These are phyloP conservation scores for Ceratobasidium sp. DNA, from an alignment of 1,284 basidiomycete genomes.

Conservation along the genomic window DNA sequence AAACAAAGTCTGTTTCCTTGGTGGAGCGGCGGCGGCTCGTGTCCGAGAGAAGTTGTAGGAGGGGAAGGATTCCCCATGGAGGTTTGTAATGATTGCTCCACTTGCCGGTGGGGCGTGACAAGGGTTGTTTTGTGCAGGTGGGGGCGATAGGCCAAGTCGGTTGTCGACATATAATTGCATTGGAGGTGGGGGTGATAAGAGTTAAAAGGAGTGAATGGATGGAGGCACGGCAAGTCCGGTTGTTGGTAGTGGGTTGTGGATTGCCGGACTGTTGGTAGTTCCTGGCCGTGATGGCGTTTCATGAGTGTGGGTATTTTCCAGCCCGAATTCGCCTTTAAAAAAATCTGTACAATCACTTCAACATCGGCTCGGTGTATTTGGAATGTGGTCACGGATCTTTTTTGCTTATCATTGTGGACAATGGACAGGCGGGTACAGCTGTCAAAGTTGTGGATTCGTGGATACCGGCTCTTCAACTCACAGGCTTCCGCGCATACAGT, in stretches of 20 bases:
- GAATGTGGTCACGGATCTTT: background rate
- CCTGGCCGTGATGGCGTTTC: background rate
- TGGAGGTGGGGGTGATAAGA: too few species aligned
- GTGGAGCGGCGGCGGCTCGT: background rate
- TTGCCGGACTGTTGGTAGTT: background rate
- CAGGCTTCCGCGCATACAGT: too few species aligned
- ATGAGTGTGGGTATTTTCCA: background rate
- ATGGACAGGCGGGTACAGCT: background rate
- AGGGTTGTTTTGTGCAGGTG: background rate
- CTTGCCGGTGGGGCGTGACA: background rate
- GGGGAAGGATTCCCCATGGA: background rate
- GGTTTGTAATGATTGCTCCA: background rate
- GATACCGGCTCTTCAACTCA: background rate
- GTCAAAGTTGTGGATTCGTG: background rate
- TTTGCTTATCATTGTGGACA: background rate
- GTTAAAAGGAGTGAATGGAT: too few species aligned
- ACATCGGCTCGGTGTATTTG: too few species aligned
- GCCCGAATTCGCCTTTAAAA: background rate
- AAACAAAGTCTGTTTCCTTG: constrained; percentile 16
- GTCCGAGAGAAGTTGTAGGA: background rate
- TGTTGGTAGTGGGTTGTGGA: background rate
- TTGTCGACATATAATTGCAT: too few species aligned
- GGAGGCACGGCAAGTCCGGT: background rate
- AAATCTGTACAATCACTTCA: too few species aligned
- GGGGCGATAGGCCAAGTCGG: too few species aligned